Base-by-base conservation (phyloP, 352 stramenopile genomes). In the Pythium periplocum region DNA sequence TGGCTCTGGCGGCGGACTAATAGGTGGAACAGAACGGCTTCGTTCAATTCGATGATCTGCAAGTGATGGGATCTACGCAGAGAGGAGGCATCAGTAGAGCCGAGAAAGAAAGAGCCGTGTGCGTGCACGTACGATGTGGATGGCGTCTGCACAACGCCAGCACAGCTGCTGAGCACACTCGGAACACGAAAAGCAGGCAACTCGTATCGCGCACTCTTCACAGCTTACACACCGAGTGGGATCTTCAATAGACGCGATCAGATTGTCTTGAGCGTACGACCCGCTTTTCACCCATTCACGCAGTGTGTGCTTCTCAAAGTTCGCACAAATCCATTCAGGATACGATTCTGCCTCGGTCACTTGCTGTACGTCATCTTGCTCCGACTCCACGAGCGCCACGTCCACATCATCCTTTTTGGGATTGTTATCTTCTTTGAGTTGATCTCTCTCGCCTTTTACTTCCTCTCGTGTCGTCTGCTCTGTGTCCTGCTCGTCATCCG, bases 141-240 rank as follows among this genome's bases (percentile, higher is more conserved):
- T 86, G 51, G 81, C 81, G 50, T 91, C 77, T 2, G 73, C 69
- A 58, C 81, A 91, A 37, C 53, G 58, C 46, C 78, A 83, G 62
- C 81, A 91, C 1, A 91, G 57, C 11, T 48, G 50, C 11, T 74
- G 64, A 4, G 8, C 41, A 55, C 81, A 91, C 17, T 89, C 71
- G 31, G 48, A 32, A 45, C 81, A 91, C 10, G 10, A 30, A 8
- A 86, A 75, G 5, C 36, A 12, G 26, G 48, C 55, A 0, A 0
- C 3, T 3, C 68, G 68, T 17, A 56, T 45, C n/a, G 41, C 53
- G 53, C 81, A 91, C 58, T 91, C 81, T 49, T 87, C 76, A 39
- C 81, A 91, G 10, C 38, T 4, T 26, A 26, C 17, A 26, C 17
- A 26, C 17, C 17, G 31, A 48, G 43, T 48, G 43, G 9, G 34